A percentile compares a stretch with the other conserved stretches of the same genome.
These are phyloP conservation scores for Xylaria curta DNA, from an alignment of 495 filamentous ascomycete genomes.

Conservation along the genomic window DNA sequence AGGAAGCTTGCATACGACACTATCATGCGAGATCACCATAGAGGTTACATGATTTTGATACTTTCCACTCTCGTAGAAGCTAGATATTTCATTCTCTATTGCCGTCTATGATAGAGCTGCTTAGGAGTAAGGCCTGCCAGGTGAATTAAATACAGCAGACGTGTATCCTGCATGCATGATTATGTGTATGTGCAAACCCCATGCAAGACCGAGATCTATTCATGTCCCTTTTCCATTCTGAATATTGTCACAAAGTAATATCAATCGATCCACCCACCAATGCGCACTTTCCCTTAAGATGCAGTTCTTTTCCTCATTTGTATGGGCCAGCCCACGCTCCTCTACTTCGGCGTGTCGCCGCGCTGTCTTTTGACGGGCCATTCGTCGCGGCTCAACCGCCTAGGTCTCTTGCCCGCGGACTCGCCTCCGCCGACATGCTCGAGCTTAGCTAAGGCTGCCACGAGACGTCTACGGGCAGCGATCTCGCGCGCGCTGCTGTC, in stretches of 20 bases:
- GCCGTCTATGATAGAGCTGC: neutral
- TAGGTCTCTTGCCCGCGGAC: conserved; percentile 36
- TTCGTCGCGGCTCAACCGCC: conserved; percentile 39
- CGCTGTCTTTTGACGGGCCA: conserved; percentile 37
- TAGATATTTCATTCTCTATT: neutral
- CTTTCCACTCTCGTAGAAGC: neutral
- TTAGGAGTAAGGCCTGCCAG: neutral
- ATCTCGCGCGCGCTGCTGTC: conserved; percentile 54
- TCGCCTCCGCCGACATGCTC: conserved; percentile 41
- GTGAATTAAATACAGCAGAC: conserved; percentile 6
- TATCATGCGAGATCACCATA: neutral
- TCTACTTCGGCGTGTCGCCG: conserved; percentile 23
- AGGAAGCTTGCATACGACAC: neutral
- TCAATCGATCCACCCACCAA: neutral
- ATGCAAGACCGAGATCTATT: neutral
- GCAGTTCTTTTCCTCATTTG: neutral
- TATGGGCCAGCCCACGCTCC: neutral
- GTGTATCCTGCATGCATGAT: neutral
- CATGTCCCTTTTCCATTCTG: neutral
- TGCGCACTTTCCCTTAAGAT: neutral
- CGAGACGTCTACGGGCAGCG: conserved; percentile 52
- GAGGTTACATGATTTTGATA: neutral
- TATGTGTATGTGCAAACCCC: neutral
- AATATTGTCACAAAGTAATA: neutral
- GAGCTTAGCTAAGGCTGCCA: conserved; percentile 43